These are phyloP conservation scores for Podospora fimiseda DNA, from an alignment of 495 filamentous ascomycete species.

Conservation along the genomic window DNA sequence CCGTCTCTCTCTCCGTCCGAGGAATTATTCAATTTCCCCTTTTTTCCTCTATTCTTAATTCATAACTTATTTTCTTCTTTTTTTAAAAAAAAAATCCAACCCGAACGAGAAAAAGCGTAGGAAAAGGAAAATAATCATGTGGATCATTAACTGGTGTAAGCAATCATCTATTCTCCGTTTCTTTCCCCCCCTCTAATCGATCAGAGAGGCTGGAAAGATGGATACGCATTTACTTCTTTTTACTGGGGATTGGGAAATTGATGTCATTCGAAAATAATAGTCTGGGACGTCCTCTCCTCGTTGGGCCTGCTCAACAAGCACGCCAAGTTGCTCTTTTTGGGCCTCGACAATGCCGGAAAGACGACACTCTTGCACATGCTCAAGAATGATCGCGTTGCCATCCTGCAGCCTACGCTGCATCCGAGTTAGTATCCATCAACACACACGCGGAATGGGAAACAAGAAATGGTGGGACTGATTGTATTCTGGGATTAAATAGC, in stretches of 20 bases:
- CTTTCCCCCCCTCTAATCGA: neutral
- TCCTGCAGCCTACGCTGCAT: conserved; percentile 84
- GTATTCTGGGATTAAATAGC: conserved; percentile 41
- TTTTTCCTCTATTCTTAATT: too few species aligned
- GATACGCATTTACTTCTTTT: neutral
- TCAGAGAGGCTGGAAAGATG: neutral
- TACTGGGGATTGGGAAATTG: neutral
- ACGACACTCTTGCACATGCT: conserved; percentile 89
- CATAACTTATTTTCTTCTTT: too few species aligned
- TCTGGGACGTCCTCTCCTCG: conserved; percentile 86
- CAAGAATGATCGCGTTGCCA: conserved; percentile 95
- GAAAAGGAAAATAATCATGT: conserved; percentile 54
- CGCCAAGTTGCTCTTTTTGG: conserved; percentile 87
- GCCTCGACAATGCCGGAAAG: conserved; percentile 97
- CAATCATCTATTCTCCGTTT: conserved; percentile 13
- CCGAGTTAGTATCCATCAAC: conserved; percentile 57
- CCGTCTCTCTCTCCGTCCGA: too few species aligned
- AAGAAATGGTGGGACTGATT: neutral
- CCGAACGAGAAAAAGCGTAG: neutral
- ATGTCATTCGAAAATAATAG: conserved; percentile 38
- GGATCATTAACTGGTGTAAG: conserved; percentile 96
- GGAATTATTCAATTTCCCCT: too few species aligned
- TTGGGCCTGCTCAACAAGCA: conserved; percentile 95
- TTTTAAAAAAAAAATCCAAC: neutral
- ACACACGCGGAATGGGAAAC: neutral